Conservation (phyloP, 2,329 filamentous ascomycete species). For the Colletotrichum eleusines region DNA sequence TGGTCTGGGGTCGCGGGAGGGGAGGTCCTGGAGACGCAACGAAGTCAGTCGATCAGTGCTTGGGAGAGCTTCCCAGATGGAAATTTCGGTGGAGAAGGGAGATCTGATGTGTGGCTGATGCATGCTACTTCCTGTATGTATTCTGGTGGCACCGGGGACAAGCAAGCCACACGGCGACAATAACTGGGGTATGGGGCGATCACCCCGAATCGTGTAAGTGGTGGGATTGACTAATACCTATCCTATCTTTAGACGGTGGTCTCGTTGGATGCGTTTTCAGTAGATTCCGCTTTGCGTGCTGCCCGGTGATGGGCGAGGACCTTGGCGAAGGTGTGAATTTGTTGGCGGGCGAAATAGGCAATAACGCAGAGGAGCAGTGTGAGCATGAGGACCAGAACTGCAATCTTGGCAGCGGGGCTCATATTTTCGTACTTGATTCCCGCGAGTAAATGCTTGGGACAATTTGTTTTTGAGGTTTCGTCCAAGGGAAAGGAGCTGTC, state of each 20-base stretch:
- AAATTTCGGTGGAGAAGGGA: slow-evolving; percentile 39
- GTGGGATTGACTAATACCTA: not conserved
- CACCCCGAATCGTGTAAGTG: not conserved
- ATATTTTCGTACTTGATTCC: slow-evolving; percentile 41
- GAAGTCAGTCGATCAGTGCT: slow-evolving; percentile 32
- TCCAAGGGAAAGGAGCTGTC: not conserved
- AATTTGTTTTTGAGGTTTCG: not conserved
- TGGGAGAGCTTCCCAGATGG: slow-evolving; percentile 28
- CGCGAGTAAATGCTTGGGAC: not conserved
- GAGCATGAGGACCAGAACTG: slow-evolving; percentile 50
- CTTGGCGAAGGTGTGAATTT: slow-evolving; percentile 49
- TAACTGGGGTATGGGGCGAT: not conserved
- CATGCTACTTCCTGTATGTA: slow-evolving; percentile 1
- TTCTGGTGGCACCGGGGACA: slow-evolving; percentile 16
- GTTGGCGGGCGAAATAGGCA: slow-evolving; percentile 48
- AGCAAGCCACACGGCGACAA: slow-evolving; percentile 40
- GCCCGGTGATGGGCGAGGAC: slow-evolving; percentile 27
- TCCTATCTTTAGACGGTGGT: slow-evolving; percentile 27
- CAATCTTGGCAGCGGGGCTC: slow-evolving; percentile 49
- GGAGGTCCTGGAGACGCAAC: slow-evolving; percentile 32
- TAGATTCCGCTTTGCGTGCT: slow-evolving; percentile 13
- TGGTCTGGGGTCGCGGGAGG: slow-evolving; percentile 8
- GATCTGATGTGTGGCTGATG: slow-evolving; percentile 39
- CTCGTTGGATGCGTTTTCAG: slow-evolving; percentile 8
- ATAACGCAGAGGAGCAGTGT: slow-evolving; percentile 48